These are phyloP conservation scores for Kwoniella sp. DNA, from an alignment of 768 basidiomycete species.

Conservation along the genomic window DNA sequence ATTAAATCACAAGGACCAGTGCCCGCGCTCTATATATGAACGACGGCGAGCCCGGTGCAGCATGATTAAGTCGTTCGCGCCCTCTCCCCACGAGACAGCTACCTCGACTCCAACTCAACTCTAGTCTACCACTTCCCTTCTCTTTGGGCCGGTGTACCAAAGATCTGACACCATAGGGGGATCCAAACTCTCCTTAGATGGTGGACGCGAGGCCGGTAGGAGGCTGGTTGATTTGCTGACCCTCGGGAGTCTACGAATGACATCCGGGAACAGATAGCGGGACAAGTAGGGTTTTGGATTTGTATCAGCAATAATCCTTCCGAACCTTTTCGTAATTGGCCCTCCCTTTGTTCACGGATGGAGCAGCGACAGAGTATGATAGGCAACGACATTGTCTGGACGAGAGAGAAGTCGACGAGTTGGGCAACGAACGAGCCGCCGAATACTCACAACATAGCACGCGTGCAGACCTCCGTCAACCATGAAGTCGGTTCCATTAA, in stretches of 20 bases:
- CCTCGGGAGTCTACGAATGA: slow-evolving; percentile 32
- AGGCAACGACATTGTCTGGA: not conserved
- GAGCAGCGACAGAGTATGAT: not conserved
- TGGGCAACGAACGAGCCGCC: not conserved
- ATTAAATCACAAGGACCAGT: too few species aligned
- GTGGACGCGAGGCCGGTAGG: slow-evolving; percentile 32
- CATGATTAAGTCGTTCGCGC: too few species aligned
- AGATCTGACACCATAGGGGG: too few species aligned
- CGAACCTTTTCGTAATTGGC: not conserved
- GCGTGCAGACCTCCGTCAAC: slow-evolving; percentile 93
- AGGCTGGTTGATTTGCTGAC: slow-evolving; percentile 21
- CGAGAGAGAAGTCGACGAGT: not conserved
- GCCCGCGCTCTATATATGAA: too few species aligned
- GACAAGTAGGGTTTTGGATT: not conserved
- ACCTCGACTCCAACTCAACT: too few species aligned
- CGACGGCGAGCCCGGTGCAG: too few species aligned
- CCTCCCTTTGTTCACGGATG: too few species aligned
- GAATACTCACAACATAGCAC: slow-evolving; percentile 70
- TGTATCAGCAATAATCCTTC: not conserved
- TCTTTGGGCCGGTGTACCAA: too few species aligned
- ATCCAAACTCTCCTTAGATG: too few species aligned
- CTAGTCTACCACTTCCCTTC: too few species aligned
- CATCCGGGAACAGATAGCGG: not conserved
- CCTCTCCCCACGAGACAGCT: too few species aligned
- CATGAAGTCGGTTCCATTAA: slow-evolving; percentile 93